Evolutionary conservation across 139 green algal species (phyloP), one percentile per base, ranked within the genome.

Genomic region (Haematococcus sp.): DNA sequence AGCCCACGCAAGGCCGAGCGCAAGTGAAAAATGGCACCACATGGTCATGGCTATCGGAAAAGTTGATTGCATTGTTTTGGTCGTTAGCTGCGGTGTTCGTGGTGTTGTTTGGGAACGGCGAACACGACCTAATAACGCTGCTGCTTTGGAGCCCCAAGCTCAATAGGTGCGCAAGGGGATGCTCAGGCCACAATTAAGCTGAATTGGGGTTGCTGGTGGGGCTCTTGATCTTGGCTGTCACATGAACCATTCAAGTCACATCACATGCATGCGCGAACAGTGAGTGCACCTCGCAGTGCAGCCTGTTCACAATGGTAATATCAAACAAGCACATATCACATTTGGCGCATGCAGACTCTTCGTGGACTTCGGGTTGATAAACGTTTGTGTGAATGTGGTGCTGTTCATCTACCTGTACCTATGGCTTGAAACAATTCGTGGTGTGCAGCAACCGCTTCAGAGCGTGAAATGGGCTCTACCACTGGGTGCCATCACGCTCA

Each of bases 351-450:
- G 61, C 32, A 68, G 61, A 31, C 25, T 68, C 4, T 27, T 68
- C 61, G 51, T 51, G 16, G 35, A 49, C 30, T 46, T 68, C 25
- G 61, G 25, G 5, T 31, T 68, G 9, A 32, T 68, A 2, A 52
- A 51, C 61, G 3, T 40, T 17, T 30, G 5, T 30, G 33, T 68
- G 15, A 68, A 68, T 51, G 32, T 31, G 17, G 61, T 31, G 22
- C 61, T 68, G 4, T 68, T 68, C 61, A 35, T 51, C 27, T 68
- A 68, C 61, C 34, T 51, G 15, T 68, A 68, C 31, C 25, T 68
- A 16, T 68, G 61, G 58, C 23, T 65, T 3, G 58, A 65, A 28
- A n/a, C 58, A 22, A 65, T 65, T n/a, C 28, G 30, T 34, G 30
- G 30, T 3, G 58, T 65, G 30, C n/a, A 65, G 25, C n/a, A 65